Evolutionary conservation across 2,329 filamentous ascomycete species (phyloP).

Genomic region (Nigrospora sphaerica): DNA sequence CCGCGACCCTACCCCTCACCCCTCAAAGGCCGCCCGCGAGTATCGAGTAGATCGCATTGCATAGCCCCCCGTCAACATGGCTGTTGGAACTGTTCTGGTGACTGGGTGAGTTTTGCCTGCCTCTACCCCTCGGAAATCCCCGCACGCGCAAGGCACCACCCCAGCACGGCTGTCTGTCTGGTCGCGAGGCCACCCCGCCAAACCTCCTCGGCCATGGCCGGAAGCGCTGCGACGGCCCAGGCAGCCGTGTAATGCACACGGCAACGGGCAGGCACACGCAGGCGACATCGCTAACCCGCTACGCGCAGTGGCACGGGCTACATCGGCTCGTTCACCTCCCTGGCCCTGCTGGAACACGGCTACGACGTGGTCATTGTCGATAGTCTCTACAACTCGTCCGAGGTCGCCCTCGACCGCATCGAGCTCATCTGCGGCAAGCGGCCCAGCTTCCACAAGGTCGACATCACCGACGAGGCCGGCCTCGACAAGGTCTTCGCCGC

Average conservation of each 20-base stretch:
- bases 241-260: neutral
- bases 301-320: conserved; percentile 84
- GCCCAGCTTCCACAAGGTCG: conserved; percentile 75
- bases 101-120: conserved; percentile 63
- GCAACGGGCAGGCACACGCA: neutral
- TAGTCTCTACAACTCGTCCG: conserved; percentile 94
- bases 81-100: conserved; percentile 81
- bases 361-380: conserved; percentile 97
- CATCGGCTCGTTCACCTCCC: conserved; percentile 94
- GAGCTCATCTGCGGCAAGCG: conserved; percentile 88
- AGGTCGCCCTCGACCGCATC: conserved; percentile 88
- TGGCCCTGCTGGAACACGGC: conserved; percentile 85
- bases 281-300: conserved; percentile 4
- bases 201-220: neutral
- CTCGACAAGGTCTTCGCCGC: conserved; percentile 83
- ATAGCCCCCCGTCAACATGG: conserved; percentile 44
- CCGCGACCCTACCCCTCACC: no score
- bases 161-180: neutral
- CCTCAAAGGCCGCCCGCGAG: no score
- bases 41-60: no score
- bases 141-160: neutral
- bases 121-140: neutral
- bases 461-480: conserved; percentile 78
- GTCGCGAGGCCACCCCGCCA: neutral
- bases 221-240: neutral